Evolutionary conservation across 1,284 basidiomycete genomes (phyloP), one percentile per base, ranked within the genome.

Genomic region (Rhodotorula sp.): DNA sequence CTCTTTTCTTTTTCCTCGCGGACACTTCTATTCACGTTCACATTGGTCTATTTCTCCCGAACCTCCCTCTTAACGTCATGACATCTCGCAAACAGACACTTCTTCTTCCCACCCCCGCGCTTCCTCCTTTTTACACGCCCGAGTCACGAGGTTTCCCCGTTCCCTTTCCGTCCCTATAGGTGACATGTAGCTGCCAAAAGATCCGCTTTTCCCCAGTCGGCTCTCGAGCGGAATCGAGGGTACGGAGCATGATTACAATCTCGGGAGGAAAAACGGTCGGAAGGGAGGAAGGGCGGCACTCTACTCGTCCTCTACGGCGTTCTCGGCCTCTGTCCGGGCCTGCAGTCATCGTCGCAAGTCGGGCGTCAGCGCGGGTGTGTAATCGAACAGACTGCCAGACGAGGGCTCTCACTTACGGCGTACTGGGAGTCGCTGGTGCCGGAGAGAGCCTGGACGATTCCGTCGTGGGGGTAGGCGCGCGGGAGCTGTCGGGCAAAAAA

Each of bases 401-500:
- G 48, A 52, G 51, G 12, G 21, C 10, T 12, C 21, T n/a, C 5
- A 67, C 74, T 56, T 34, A 76, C 74, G 34, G 73, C 74, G 62
- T 64, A 74, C 51, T 56, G 39, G n/a, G 70, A 60, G 49, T 76
- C 76, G 46, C 70, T 68, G 48, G 74, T 77, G 26, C 77, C 77
- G 31, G 73, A 75, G 16, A 78, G 69, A 39, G 73, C 77, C 65
- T 73, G 65, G 31, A 75, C 73, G 48, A 79, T 70, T n/a, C 77
- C 78, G 56, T 77, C 75, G 69, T 76, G 64, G n/a, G 78, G 78
- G 69, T 78, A 79, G 7, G 67, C 69, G 39, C 78, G 73, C 14
- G 70, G 71, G 46, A 69, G 66, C 76, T 78, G 65, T 39, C 23
- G 51, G 54, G 18, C 23, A 18, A 7, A 20, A 20, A 7, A 12